A percentile compares a stretch with the other conserved stretches of the same genome.
Evolutionary conservation across 768 basidiomycete genomes (phyloP).

Genomic region (Pulveroboletus sp.): DNA sequence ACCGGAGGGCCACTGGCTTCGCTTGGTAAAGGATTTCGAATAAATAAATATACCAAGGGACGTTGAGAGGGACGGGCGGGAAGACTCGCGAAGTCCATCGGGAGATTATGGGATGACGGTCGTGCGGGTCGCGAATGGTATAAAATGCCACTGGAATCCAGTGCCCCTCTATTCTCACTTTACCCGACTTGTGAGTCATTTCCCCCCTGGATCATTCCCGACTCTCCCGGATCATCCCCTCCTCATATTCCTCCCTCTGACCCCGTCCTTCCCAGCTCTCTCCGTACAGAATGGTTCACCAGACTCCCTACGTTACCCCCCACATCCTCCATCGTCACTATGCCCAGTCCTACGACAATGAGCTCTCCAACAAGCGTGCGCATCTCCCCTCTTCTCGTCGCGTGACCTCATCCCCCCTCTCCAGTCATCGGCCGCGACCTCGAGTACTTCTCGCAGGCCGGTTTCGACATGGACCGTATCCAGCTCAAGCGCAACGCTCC

Average conservation of each 20-base stretch:
- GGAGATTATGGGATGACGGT: constrained; percentile 32
- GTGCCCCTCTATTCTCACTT: constrained; percentile 1
- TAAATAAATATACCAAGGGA: background rate
- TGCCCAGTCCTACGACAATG: constrained; percentile 69
- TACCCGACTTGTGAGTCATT: constrained; percentile 18
- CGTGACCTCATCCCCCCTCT: constrained; percentile 10
- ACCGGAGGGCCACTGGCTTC: too few relatives aligned
- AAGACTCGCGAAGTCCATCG: constrained; percentile 22
- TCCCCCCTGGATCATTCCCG: constrained; percentile 12
- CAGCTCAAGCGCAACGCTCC: constrained; percentile 94
- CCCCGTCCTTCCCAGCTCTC: background rate
- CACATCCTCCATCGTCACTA: constrained; percentile 88
- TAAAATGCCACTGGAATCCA: constrained; percentile 20
- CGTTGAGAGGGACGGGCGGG: constrained; percentile 2
- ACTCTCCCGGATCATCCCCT: constrained; percentile 26
- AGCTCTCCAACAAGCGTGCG: constrained; percentile 58
- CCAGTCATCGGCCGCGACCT: constrained; percentile 90
- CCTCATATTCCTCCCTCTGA: constrained; percentile 9
- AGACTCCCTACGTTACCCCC: constrained; percentile 84
- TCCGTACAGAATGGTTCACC: constrained; percentile 57
- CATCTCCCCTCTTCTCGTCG: constrained; percentile 12
- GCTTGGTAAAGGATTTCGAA: background rate
- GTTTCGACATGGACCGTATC: constrained; percentile 98
- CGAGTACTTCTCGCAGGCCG: constrained; percentile 97
- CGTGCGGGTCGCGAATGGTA: constrained; percentile 20